phyloP scores from a whole-genome alignment of 2,329 filamentous ascomycete species.

The Pyrenophora tritici-repentis region DNA sequence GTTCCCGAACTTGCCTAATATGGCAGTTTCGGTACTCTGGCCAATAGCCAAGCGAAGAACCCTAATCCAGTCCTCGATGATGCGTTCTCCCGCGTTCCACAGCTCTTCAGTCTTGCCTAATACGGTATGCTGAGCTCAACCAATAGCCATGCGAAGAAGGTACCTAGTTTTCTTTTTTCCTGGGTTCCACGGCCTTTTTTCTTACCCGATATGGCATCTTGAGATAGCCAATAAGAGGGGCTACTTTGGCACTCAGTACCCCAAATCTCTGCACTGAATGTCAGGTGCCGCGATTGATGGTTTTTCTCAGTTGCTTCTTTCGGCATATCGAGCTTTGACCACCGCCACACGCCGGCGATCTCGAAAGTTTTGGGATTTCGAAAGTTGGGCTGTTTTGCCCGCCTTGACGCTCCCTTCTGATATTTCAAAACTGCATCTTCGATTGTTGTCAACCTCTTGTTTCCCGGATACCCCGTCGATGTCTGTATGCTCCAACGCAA shows the following conservation, averaged over 20 bases:
- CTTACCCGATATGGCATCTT: too few species aligned
- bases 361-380: slow-evolving; percentile 9
- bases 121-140: background rate
- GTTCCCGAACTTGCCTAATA: too few species aligned
- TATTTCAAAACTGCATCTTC: background rate
- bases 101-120: background rate
- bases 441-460: background rate
- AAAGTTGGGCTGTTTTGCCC: background rate
- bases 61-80: too few species aligned
- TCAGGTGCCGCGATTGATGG: background rate
- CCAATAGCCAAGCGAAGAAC: too few species aligned
- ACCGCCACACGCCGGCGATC: background rate
- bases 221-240: background rate
- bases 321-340: slow-evolving; percentile 10
- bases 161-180: too few species aligned
- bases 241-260: background rate
- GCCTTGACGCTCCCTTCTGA: background rate
- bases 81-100: background rate
- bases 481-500: slow-evolving; percentile 38
- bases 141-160: too few species aligned
- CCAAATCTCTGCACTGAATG: background rate
- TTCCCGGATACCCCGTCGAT: slow-evolving; percentile 22
- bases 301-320: background rate
- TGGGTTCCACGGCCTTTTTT: too few species aligned
- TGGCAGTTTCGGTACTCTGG: too few species aligned